Evolutionary conservation across 306 rosid genomes (phyloP), one percentile per base, ranked within the genome.

Genomic region (Coriaria nepalensis): DNA sequence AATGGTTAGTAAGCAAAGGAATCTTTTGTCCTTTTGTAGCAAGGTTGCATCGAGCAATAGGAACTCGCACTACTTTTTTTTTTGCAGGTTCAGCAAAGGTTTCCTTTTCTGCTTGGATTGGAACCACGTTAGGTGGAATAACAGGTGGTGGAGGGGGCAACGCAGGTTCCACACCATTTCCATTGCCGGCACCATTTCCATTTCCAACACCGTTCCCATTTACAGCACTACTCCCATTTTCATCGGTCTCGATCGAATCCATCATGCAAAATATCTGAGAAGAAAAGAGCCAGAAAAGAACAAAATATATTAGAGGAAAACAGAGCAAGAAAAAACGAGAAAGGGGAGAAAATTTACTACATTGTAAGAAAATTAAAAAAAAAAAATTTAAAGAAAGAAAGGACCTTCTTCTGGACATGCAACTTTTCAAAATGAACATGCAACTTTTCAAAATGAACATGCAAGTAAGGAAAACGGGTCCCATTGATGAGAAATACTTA

Each of bases 71-170:
- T 52, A 15, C 33, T 60, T 84, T 92, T n/a, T 78, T 81, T 73
- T 77, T 77, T 34, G 43, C 66, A 0, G 75, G 70, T 48, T 83
- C 87, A 0, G 50, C 53, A 46, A 55, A 35, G 5, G 40, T 43
- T 8, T 68, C 93, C 2, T 49, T 49, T 45, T 69, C 72, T 0
- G 67, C 73, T 13, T 39, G 76, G 5, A 63, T 7, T 0, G 83
- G 96, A 12, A 70, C 78, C 10, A 73, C 68, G 73, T 84, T 56
- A 2, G 90, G 73, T 3, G 95, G 87, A 7, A 86, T 70, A 57
- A 69, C 64, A 0, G 87, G 82, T n/a, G 95, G 95, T 4, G 97
- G 95, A 5, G 94, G 98, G 2, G 95, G 95, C 60, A 85, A 35
- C 0, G 55, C 50, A 6, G 61, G 78, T 8, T 64, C 47, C 7